Evolutionary conservation across 78 protist species (phyloP), one percentile per base, ranked within the genome.

Genomic region (Dictyostelium citrinum): DNA sequence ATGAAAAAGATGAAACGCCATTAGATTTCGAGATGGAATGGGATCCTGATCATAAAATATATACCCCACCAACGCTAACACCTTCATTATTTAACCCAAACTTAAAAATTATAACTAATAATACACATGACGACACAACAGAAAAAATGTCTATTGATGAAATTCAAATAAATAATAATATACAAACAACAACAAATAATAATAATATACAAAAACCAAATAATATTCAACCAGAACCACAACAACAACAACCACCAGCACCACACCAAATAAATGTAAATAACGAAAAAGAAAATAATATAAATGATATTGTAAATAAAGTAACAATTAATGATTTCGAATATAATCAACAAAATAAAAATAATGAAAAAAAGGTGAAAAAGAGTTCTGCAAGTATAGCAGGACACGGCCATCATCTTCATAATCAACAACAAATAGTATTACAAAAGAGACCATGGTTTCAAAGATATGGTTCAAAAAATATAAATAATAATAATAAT

Each of bases 21-120:
- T 33, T 33, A 70, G 77, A 70, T 33, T 70, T 70, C 20, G 77
- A 70, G 22, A 70, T 70, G 77, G 77, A 70, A 70, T 70, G 77
- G 77, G 77, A 70, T 17, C 37, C 37, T 1, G 77, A 70, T 17
- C 37, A 27, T 17, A 70, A 70, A 70, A 16, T 70, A 33, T 70
- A 70, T 33, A 31, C 39, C 14, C 77, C 77, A 31, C 77, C 77
- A 33, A 70, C 33, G 17, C 17, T 70, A 33, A 7, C 77, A 14
- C 77, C 77, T 5, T 70, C 77, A 12, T 16, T 33, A 16, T 70
- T 70, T 16, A 27, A 70, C 31, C 35, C 39, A 70, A 70, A 70
- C 6, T 6, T 33, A 70, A 31, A 33, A 16, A 33, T 12, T 5
- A 39, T 39, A n/a, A n/a, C n/a, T n/a, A n/a, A n/a, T n/a, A n/a